Evolutionary conservation across 129 eudicot species (phyloP).

Genomic region (Heracleum sosnowskyi): DNA sequence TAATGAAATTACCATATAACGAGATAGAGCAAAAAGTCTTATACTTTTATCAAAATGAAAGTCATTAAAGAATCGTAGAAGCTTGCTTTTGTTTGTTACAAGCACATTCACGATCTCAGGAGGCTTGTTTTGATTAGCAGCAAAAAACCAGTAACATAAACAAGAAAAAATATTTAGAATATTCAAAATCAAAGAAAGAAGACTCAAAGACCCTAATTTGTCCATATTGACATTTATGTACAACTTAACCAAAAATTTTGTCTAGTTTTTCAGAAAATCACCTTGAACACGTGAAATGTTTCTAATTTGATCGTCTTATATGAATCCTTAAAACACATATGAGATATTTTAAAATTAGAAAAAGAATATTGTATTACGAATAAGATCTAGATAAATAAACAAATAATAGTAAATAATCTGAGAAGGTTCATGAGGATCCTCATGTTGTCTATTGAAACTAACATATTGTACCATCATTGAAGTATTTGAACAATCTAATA

Average conservation of each 20-base stretch:
- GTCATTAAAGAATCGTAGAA: constrained; percentile 42
- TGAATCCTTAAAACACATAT: constrained; percentile 33
- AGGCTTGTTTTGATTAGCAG: constrained; percentile 54
- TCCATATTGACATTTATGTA: not conserved
- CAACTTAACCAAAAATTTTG: not conserved
- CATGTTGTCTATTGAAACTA: constrained; percentile 77
- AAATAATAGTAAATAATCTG: constrained; percentile 50
- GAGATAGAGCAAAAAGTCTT: not conserved
- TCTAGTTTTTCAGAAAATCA: not conserved
- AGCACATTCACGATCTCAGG: constrained; percentile 49
- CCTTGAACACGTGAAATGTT: constrained; percentile 69
- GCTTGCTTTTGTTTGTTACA: constrained; percentile 49
- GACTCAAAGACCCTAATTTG: not conserved
- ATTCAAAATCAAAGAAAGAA: not conserved
- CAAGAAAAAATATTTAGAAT: not conserved
- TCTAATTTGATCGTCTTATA: constrained; percentile 47
- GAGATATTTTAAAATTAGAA: not conserved
- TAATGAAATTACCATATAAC: not conserved
- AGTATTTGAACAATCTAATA: constrained; percentile 79
- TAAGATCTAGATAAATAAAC: not conserved
- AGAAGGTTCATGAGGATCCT: constrained; percentile 89
- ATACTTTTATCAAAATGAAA: constrained; percentile 49
- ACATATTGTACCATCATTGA: constrained; percentile 72
- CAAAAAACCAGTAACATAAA: constrained; percentile 33
- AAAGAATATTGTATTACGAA: not conserved